These are phyloP conservation scores for Paraconiothyrium sp. DNA, from an alignment of 2,329 filamentous ascomycete genomes.

Conservation along the genomic window DNA sequence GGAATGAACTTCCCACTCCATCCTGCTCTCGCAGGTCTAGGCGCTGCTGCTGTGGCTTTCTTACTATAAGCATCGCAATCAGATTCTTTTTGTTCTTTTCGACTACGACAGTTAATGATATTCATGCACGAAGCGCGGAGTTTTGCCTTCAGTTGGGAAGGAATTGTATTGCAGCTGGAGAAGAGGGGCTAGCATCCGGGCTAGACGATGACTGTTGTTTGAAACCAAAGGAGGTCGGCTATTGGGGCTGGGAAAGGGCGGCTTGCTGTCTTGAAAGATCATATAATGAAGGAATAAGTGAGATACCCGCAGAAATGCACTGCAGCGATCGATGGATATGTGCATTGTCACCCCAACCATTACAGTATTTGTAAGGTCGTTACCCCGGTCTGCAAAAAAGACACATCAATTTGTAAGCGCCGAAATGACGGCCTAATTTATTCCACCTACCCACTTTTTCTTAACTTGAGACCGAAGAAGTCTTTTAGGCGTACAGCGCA, in stretches of 20 bases:
- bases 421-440: too few relatives aligned
- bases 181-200: not conserved
- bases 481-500: too few relatives aligned
- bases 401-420: too few relatives aligned
- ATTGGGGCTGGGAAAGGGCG: not conserved
- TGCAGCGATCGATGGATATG: conserved; percentile 4
- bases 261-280: conserved; percentile 11
- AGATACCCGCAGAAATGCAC: conserved; percentile 13
- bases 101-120: conserved; percentile 12
- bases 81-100: conserved; percentile 5
- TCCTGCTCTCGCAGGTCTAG: conserved; percentile 40
- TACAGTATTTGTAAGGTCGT: not conserved
- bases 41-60: conserved; percentile 37
- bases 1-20: conserved; percentile 30
- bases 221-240: too few relatives aligned
- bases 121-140: not conserved
- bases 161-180: not conserved
- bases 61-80: conserved; percentile 18
- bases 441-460: too few relatives aligned
- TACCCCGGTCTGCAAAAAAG: too few relatives aligned
- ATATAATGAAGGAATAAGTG: conserved; percentile 9
- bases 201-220: too few relatives aligned
- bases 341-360: not conserved
- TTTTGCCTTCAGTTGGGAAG: not conserved
- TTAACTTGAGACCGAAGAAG: too few relatives aligned